Conservation (phyloP, 495 filamentous ascomycete species). For the Penicillium coprophilum region DNA sequence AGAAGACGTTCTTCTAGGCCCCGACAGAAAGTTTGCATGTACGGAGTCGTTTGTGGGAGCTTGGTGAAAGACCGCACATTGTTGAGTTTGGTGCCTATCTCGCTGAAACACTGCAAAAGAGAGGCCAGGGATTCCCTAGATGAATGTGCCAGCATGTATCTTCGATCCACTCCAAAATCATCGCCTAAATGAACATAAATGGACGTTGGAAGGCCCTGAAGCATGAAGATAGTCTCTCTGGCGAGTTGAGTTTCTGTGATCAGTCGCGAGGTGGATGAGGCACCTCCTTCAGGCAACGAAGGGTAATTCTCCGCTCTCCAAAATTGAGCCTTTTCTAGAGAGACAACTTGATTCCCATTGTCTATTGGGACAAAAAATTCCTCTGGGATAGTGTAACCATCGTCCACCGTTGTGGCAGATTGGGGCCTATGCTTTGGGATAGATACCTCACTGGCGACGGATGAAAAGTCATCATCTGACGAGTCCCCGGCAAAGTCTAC, state of each 20-base stretch:
- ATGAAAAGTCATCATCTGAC: conserved; percentile 55
- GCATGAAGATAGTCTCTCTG: conserved; percentile 81
- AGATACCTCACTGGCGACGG: conserved; percentile 34
- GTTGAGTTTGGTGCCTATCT: conserved; percentile 48
- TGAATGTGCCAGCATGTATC: conserved; percentile 40
- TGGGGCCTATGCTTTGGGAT: conserved; percentile 24
- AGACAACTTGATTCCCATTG: conserved; percentile 43
- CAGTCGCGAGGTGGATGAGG: conserved; percentile 38
- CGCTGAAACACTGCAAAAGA: conserved; percentile 42
- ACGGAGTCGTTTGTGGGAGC: conserved; percentile 39
- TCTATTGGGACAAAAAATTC: conserved; percentile 37
- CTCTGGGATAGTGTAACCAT: conserved; percentile 40
- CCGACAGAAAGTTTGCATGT: conserved; percentile 57
- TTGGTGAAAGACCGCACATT: conserved; percentile 47
- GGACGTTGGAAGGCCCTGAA: conserved; percentile 73
- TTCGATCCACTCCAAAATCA: conserved; percentile 36
- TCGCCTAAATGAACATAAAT: conserved; percentile 56
- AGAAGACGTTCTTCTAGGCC: conserved; percentile 43
- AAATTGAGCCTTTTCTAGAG: conserved; percentile 60
- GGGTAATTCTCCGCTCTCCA: conserved; percentile 53
- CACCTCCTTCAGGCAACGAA: conserved; percentile 25
- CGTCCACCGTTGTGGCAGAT: conserved; percentile 23
- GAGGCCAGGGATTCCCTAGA: conserved; percentile 40
- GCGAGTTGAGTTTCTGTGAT: conserved; percentile 73
- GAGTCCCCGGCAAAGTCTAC: conserved; percentile 69